Conservation (phyloP, 768 basidiomycete genomes). For the Xerocomus brunneocitrinus region DNA sequence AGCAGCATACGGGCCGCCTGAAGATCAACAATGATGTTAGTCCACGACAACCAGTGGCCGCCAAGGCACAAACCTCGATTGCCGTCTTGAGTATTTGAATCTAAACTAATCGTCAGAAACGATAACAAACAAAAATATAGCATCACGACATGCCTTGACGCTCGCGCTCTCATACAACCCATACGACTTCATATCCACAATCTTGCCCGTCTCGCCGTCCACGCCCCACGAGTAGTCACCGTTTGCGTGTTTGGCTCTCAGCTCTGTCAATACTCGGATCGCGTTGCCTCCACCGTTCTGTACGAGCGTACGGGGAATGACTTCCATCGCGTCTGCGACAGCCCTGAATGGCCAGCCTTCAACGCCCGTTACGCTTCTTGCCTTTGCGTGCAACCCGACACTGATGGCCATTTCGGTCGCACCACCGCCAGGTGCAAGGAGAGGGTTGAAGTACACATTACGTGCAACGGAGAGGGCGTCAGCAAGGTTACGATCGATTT, state of each 20-base stretch:
- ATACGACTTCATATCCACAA: conserved; percentile 92
- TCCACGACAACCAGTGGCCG: not conserved
- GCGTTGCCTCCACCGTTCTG: conserved; percentile 96
- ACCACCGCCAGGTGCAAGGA: conserved; percentile 91
- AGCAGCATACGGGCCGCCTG: conserved; percentile 87
- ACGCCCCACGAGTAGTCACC: conserved; percentile 92
- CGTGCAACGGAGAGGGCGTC: conserved; percentile 98
- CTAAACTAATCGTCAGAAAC: conserved; percentile 31
- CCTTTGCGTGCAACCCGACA: conserved; percentile 78
- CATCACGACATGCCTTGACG: conserved; percentile 61
- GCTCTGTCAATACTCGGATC: conserved; percentile 87
- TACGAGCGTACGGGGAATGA: conserved; percentile 90
- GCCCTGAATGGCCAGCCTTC: conserved; percentile 90
- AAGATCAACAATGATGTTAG: not conserved
- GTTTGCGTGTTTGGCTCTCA: conserved; percentile 92
- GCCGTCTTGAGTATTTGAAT: conserved; percentile 97
- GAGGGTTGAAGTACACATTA: conserved; percentile 94
- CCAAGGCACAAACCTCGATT: conserved; percentile 59
- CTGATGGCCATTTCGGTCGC: conserved; percentile 98
- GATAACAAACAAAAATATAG: not conserved
- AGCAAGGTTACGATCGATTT: conserved; percentile 95
- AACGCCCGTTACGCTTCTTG: conserved; percentile 76
- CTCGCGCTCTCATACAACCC: conserved; percentile 94
- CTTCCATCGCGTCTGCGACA: conserved; percentile 95
- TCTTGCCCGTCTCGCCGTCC: conserved; percentile 93